phyloP scores from a whole-genome alignment of 495 filamentous ascomycete genomes.

The Penicillium daleae region DNA sequence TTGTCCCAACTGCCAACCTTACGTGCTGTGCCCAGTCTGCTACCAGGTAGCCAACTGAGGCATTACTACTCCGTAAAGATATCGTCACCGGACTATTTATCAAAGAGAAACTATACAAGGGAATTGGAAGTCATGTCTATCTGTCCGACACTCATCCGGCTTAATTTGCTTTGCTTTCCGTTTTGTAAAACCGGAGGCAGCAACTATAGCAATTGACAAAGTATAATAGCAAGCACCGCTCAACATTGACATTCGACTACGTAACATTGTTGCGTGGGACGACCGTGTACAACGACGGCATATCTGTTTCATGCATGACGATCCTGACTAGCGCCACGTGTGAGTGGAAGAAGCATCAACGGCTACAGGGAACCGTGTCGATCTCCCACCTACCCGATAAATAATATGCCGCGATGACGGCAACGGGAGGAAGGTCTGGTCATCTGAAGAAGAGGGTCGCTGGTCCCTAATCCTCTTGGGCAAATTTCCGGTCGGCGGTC shows the following conservation, averaged over 20 bases:
- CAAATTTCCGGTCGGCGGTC: slow-evolving; percentile 21
- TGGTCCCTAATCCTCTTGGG: slow-evolving; percentile 25
- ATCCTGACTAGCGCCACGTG: slow-evolving; percentile 53
- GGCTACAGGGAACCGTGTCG: slow-evolving; percentile 50
- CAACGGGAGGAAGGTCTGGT: slow-evolving; percentile 10
- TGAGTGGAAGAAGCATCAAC: slow-evolving; percentile 45
- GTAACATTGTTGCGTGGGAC: not conserved
- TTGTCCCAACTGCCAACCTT: slow-evolving; percentile 22
- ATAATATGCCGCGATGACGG: slow-evolving; percentile 17
- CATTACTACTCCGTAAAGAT: slow-evolving; percentile 9
- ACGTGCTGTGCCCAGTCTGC: slow-evolving; percentile 13
- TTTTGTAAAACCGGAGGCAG: not conserved
- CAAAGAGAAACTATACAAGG: not conserved
- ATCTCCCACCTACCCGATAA: slow-evolving; percentile 48
- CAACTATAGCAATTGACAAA: not conserved
- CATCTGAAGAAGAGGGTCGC: slow-evolving; percentile 12
- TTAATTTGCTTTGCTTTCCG: not conserved
- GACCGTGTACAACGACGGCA: slow-evolving; percentile 17
- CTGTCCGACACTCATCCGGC: slow-evolving; percentile 19
- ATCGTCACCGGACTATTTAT: slow-evolving; percentile 23
- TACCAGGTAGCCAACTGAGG: slow-evolving; percentile 17
- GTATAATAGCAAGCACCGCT: not conserved
- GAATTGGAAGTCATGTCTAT: not conserved
- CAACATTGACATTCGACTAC: not conserved
- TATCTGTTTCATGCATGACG: slow-evolving; percentile 43